Base-by-base conservation (phyloP, 1,284 basidiomycete genomes). In the Farysia itapuensis region DNA sequence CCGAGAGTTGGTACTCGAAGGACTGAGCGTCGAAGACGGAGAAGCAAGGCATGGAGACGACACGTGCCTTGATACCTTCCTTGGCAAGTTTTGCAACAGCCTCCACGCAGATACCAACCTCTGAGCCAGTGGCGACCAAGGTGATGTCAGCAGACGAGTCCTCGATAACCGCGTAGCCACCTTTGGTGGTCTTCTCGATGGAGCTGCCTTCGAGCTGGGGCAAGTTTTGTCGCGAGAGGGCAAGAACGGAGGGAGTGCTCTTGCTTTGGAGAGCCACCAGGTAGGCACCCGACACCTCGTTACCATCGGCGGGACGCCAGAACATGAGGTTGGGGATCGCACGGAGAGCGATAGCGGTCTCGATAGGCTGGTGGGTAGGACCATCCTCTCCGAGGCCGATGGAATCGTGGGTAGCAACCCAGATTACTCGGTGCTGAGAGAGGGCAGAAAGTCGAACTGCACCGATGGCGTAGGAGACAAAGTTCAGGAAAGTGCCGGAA, bases 301-400 rank as follows among this genome's bases (percentile, higher is more conserved):
- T 93, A 34, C 91, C 91, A 77, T 95, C 90, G 30, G 90, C 90
- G 6, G 90, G 89, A 51, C 89, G 85, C 61, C 60, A 70, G 58
- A 71, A 66, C 56, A 60, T 86, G 45, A 90, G 79, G 82, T 95
- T 95, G 69, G 92, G 93, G 51, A 85, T 84, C 19, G 92, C 87
- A 67, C 92, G 88, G 77, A 95, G 82, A 78, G 88, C 88, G 43
- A 84, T 85, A 54, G 84, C 88, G 29, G 88, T 90, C 81, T 95
- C 92, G 51, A 94, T 82, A 50, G 91, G 92, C 79, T 95, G 92
- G 79, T 96, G 92, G 39, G 93, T 96, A 41, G 93, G 92, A 35
- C 93, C 93, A 71, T 96, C 92, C 79, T 96, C 92, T 64, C 90
- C 78, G n/a, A 79, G 65, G 57, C 74, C 70, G 47, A 77, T 43